These are phyloP conservation scores for Emmonsia crescens DNA, from an alignment of 2,329 filamentous ascomycete species.

Conservation along the genomic window DNA sequence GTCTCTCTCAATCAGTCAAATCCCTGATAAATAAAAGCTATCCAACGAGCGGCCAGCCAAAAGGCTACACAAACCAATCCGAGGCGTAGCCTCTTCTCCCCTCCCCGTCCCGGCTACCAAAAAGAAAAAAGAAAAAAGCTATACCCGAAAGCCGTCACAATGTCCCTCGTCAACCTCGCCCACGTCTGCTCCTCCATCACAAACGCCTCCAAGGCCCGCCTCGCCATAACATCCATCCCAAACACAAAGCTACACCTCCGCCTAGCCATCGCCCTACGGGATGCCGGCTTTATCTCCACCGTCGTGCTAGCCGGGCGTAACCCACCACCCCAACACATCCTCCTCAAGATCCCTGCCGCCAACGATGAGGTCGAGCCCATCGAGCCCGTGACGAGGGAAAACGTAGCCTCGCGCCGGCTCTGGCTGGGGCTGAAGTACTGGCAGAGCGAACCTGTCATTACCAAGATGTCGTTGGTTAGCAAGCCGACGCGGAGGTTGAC, in stretches of 20 bases:
- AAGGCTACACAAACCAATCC: not conserved
- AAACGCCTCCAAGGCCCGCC: conserved; percentile 73
- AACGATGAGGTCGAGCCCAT: conserved; percentile 26
- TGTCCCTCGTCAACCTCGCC: conserved; percentile 65
- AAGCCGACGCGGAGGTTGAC: conserved; percentile 65
- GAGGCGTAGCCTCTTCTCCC: not conserved
- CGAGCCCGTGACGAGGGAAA: conserved; percentile 53
- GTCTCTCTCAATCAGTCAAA: not conserved
- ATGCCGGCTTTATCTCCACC: conserved; percentile 68
- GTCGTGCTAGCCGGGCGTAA: conserved; percentile 61
- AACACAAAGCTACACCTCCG: conserved; percentile 70
- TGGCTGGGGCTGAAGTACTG: conserved; percentile 91
- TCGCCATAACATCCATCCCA: conserved; percentile 73
- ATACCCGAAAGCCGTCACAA: conserved; percentile 21
- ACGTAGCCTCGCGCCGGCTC: conserved; percentile 62
- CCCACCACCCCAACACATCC: conserved; percentile 43
- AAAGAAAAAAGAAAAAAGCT: not conserved
- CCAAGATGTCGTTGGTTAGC: conserved; percentile 54
- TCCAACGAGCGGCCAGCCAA: not conserved
- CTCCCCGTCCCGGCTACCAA: not conserved
- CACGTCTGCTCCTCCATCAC: conserved; percentile 84
- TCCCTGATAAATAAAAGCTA: not conserved
- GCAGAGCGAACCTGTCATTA: conserved; percentile 69
- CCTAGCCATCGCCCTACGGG: conserved; percentile 66
- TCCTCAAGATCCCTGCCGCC: conserved; percentile 41